Evolutionary conservation across 805 yeast genomes (phyloP).

Genomic region (Kluyveromyces nonfermentans): DNA sequence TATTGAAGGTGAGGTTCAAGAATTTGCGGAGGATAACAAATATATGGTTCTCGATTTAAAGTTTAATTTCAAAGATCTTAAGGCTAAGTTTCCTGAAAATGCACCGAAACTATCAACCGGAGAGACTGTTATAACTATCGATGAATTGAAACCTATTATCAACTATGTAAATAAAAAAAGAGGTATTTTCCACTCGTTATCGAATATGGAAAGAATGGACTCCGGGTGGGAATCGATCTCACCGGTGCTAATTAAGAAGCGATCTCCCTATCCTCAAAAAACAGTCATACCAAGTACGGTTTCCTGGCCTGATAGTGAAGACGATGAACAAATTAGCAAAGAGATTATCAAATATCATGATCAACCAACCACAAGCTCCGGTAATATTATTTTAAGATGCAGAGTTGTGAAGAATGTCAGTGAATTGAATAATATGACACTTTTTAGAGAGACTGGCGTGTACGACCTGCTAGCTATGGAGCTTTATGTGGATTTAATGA

Average conservation of each 20-base stretch:
- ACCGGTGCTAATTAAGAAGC: slow-evolving; percentile 21
- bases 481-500: slow-evolving; percentile 46
- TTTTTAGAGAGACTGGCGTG: slow-evolving; percentile 33
- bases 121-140: slow-evolving; percentile 46
- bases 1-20: slow-evolving; percentile 26
- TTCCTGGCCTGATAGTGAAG: slow-evolving; percentile 15
- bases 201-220: slow-evolving; percentile 12
- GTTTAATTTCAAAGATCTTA: slow-evolving; percentile 52
- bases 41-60: slow-evolving; percentile 63
- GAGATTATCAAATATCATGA: slow-evolving; percentile 31
- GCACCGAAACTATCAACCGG: slow-evolving; percentile 45
- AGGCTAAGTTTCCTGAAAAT: slow-evolving; percentile 42
- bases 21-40: slow-evolving; percentile 18
- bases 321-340: slow-evolving; percentile 10
- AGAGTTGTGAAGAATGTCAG: slow-evolving; percentile 39
- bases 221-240: slow-evolving; percentile 18
- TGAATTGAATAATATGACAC: slow-evolving; percentile 32
- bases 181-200: slow-evolving; percentile 14
- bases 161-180: slow-evolving; percentile 48
- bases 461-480: slow-evolving; percentile 47
- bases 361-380: slow-evolving; percentile 14
- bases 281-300: slow-evolving; percentile 18
- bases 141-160: slow-evolving; percentile 52
- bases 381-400: slow-evolving; percentile 28
- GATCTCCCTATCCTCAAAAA: slow-evolving; percentile 22